Percentiles rank a stretch among this genome's conserved stretches.
phyloP scores from a whole-genome alignment of 192 early-diverging fungal species.

The Coemansia asiatica region DNA sequence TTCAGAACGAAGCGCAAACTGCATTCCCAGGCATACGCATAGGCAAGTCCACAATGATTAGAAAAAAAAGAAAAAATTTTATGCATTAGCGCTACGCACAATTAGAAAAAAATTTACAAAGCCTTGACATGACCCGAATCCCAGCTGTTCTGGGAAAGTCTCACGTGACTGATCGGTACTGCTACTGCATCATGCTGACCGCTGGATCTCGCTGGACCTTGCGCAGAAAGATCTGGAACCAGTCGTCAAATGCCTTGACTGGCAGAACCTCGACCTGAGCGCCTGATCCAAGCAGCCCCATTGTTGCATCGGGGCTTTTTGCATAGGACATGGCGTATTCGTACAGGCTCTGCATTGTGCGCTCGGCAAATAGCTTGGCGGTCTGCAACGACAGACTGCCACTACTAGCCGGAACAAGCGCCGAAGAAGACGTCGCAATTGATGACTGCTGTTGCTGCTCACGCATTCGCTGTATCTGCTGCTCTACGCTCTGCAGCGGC shows the following conservation, averaged over 20 bases:
- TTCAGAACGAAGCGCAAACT: conserved; percentile 32
- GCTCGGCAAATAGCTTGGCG: conserved; percentile 60
- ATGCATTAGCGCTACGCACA: neutral
- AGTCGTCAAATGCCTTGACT: conserved; percentile 72
- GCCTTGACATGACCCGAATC: neutral
- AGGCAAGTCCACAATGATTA: conserved; percentile 8
- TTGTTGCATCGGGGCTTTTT: conserved; percentile 55
- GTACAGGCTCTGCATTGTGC: conserved; percentile 67
- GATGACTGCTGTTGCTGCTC: conserved; percentile 15
- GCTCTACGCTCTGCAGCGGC: conserved; percentile 71
- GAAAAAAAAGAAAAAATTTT: conserved; percentile 6
- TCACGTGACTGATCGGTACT: conserved; percentile 21
- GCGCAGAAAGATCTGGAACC: conserved; percentile 75
- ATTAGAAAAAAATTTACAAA: neutral
- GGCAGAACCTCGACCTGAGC: conserved; percentile 57
- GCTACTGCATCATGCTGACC: conserved; percentile 26
- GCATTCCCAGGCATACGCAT: neutral
- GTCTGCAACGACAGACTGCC: conserved; percentile 36
- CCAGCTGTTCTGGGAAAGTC: conserved; percentile 19
- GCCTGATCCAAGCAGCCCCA: conserved; percentile 49
- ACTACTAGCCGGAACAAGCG: conserved; percentile 1
- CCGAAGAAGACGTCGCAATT: conserved; percentile 4
- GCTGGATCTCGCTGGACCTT: conserved; percentile 74
- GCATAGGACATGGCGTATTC: conserved; percentile 76
- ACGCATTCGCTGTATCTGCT: conserved; percentile 49